Evolutionary conservation across 2,329 filamentous ascomycete species (phyloP), one percentile per base, ranked within the genome.

Genomic region (Thyridium curvatum): DNA sequence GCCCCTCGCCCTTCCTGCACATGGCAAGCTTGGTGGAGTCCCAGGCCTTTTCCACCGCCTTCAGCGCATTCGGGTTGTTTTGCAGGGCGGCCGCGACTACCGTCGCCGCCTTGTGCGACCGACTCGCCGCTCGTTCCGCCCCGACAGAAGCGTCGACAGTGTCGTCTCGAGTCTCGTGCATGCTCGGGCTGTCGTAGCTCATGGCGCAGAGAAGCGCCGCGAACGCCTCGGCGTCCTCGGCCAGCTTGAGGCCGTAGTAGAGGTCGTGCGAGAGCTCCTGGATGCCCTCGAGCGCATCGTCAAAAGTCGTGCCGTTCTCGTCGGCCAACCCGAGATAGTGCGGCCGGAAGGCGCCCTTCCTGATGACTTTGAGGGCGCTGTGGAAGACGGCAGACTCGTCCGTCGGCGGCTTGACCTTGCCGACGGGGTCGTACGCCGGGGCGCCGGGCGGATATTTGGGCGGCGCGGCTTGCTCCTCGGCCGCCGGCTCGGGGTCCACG

Each of bases 251-350:
- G 9, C 81, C 81, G 55, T 83, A 85, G 62, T 82, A 84, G 45
- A 84, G 77, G 56, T 84, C 81, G 55, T 84, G 79, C 0, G 79
- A 73, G 18, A 83, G 61, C 7, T 84, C 79, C 44, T 74, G 67
- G n/a, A 85, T 68, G 28, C 66, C 66, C 28, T 74, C 68, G 8
- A 85, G 65, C 0, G 74, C 73, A 10, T 61, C 60, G 31, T 73
- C 68, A 12, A 77, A 61, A 56, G 38, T 59, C 47, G 13, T 56
- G 10, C 21, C 54, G 14, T 46, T 47, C 9, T 43, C 42, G 15
- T 52, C 43, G 6, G 38, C 45, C 15, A 44, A 26, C 4, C 35
- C 38, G 12, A 46, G 40, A 12, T 39, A 26, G 21, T 10, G 6
- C 21, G 6, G 6, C 21, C 21, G 21, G 21, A 26, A 26, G 0